Conservation (phyloP, 148 eudicot species). For the Amaranthus cruentus region DNA sequence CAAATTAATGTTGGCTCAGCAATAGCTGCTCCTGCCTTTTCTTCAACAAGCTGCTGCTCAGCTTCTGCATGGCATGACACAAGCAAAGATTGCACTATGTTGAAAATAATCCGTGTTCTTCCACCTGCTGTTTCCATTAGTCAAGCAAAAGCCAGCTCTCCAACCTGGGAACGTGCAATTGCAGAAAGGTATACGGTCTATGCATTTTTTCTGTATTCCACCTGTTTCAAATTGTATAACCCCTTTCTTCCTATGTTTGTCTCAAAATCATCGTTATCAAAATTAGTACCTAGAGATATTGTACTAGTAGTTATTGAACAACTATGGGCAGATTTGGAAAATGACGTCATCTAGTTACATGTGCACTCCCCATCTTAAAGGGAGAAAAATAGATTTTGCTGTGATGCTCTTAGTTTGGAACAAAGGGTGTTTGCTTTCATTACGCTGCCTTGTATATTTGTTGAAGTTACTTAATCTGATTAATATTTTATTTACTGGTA, state of each 20-base stretch:
- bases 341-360: no score
- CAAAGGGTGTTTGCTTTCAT: not conserved
- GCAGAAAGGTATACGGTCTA: conserved; percentile 72
- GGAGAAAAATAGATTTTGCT: no score
- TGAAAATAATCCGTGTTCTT: conserved; percentile 89
- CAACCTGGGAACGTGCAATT: conserved; percentile 97
- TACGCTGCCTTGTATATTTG: not conserved
- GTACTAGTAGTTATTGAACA: no score
- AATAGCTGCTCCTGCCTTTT: conserved; percentile 95
- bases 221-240: no score
- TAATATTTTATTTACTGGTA: not conserved
- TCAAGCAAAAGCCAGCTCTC: conserved; percentile 71
- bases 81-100: conserved; percentile 64
- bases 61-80: conserved; percentile 95
- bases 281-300: not conserved
- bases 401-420: no score
- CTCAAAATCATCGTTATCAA: not conserved
- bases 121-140: conserved; percentile 76
- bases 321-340: no score
- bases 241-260: not conserved
- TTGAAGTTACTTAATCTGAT: not conserved
- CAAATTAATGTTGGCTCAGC: conserved; percentile 88
- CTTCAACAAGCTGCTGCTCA: conserved; percentile 97
- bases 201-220: not conserved
- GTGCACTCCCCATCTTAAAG: no score